Evolutionary conservation across 345 rosid species (phyloP).

Genomic region (Adansonia digitata): DNA sequence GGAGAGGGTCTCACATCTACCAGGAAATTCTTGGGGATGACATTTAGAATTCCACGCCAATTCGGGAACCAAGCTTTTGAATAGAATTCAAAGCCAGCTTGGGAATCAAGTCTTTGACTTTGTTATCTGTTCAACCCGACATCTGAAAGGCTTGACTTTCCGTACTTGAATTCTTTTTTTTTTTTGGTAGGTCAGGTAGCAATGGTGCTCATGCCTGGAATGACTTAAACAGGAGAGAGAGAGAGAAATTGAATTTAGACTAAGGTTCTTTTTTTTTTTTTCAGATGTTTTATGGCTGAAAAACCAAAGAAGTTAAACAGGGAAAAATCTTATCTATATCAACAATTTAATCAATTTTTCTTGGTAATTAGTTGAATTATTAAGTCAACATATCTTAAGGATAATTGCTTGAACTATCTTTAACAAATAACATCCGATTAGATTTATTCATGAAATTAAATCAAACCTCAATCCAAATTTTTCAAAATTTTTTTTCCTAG

Average conservation of each 20-base stretch:
- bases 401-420: too few relatives aligned
- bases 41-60: background rate
- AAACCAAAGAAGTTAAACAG: background rate
- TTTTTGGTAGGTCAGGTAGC: background rate
- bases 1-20: background rate
- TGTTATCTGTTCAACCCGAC: background rate
- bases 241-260: background rate
- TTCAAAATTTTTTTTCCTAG: too few relatives aligned
- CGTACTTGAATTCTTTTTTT: background rate
- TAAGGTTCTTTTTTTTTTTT: too few relatives aligned
- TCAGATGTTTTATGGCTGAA: background rate
- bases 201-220: background rate
- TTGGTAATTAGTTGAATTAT: background rate
- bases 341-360: too few relatives aligned
- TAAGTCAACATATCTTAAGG: too few relatives aligned
- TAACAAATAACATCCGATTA: too few relatives aligned
- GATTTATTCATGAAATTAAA: too few relatives aligned
- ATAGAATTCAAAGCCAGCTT: background rate
- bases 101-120: background rate
- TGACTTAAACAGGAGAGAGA: background rate
- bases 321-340: background rate
- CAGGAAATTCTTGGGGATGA: background rate
- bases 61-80: background rate
- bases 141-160: background rate
- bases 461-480: too few relatives aligned